Evolutionary conservation across 164 flowering plant species (phyloP), one percentile per base, ranked within the genome.

Genomic region (Hamamelis virginiana): DNA sequence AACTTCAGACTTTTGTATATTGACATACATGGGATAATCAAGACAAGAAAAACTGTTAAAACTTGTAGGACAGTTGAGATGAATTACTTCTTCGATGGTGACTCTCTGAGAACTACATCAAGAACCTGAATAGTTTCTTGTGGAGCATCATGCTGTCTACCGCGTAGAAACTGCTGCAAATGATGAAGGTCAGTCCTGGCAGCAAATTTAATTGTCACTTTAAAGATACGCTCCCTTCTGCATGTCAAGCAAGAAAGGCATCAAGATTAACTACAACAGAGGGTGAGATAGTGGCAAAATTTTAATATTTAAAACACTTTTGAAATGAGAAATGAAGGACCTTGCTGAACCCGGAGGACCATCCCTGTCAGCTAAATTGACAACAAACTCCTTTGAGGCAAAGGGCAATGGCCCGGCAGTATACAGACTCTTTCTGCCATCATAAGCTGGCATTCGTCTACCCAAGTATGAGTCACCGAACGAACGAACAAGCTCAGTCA

Each of bases 41-140:
- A n/a, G 21, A 5, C 25, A 5, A 22, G 14, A 11, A 6, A 55
- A 8, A 22, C 67, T 70, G 21, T 0, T 8, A 50, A 5, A 10
- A 66, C 8, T 9, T 3, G 50, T 18, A 65, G 23, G 22, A 45
- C 25, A 6, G 12, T 41, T 25, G 33, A 21, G 11, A 9, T 18
- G 18, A 22, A 50, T 65, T 67, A 91, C 91, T 63, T 57, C 3
- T 13, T 41, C 0, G 89, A 72, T 26, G 91, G 89, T 0, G 59
- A 9, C 59, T 82, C 82, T 28, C 97, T 74, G 0, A 95, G 77
- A 23, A 87, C 94, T 16, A 88, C 81, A 74, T 89, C 96, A 23
- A 92, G 86, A 4, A 57, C 83, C 72, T 91, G 98, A 0, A 95
- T 81, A 1, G 84, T 76, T 16, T 94, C 97, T 0, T 92, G 87